Conservation (phyloP, 495 filamentous ascomycete species). For the Penicillium pancosmium region DNA sequence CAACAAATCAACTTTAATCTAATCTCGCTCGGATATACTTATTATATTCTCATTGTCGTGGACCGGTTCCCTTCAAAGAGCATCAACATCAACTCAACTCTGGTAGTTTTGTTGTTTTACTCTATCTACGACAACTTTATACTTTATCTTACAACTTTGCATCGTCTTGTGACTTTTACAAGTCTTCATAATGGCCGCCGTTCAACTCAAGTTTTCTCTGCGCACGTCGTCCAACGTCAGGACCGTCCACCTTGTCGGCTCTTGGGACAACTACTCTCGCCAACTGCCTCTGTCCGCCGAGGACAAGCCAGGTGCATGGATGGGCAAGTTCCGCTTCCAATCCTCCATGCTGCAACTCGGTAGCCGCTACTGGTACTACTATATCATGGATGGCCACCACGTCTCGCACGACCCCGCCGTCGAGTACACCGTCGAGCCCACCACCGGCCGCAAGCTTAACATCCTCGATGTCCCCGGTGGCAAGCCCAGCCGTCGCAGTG, state of each 20-base stretch:
- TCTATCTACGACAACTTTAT: constrained; percentile 29
- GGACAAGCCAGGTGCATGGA: constrained; percentile 84
- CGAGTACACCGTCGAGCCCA: constrained; percentile 89
- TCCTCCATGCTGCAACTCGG: constrained; percentile 78
- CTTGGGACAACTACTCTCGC: constrained; percentile 95
- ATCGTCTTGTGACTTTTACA: constrained; percentile 22
- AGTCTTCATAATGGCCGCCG: constrained; percentile 71
- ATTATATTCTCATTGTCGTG: constrained; percentile 34
- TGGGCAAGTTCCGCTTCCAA: constrained; percentile 95
- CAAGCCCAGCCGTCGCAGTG: constrained; percentile 29
- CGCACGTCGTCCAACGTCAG: constrained; percentile 96
- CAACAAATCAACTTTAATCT: constrained; percentile 53
- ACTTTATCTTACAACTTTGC: constrained; percentile 14
- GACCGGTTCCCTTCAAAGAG: constrained; percentile 29
- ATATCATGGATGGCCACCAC: constrained; percentile 99
- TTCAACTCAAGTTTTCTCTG: constrained; percentile 86
- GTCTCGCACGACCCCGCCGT: constrained; percentile 95
- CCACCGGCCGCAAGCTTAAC: constrained; percentile 92
- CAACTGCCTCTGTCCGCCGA: constrained; percentile 92
- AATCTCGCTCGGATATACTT: constrained; percentile 59
- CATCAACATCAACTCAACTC: constrained; percentile 19
- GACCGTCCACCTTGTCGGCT: constrained; percentile 95
- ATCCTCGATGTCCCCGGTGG: constrained; percentile 66
- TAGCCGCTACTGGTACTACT: constrained; percentile 99
- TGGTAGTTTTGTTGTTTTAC: constrained; percentile 22